Base-by-base conservation (phyloP, 1,139 yeast species). In the Pichia sp. region DNA sequence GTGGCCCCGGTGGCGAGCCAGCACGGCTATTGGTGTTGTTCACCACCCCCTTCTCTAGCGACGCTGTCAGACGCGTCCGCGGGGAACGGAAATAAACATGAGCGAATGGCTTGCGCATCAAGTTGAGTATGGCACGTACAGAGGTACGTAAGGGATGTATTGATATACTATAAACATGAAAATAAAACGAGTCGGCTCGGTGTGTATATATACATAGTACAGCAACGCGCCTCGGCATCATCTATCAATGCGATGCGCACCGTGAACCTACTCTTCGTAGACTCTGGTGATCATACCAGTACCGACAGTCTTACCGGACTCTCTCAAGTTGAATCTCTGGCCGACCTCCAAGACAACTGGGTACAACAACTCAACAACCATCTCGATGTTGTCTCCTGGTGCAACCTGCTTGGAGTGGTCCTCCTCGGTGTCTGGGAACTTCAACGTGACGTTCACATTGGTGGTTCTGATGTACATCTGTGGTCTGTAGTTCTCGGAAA, bases 261-360 rank as follows among this genome's bases (percentile, higher is more conserved):
- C 15, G 2, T 13, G 26, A 4, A 46, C 40, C 50, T 59, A 59
- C 47, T 79, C 84, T 75, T 88, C 96, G 66, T 90, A 75, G 74
- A 93, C 87, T 78, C 96, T 87, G 69, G 99, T 93, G 67, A 93
- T 84, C 78, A 93, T 79, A 79, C 99, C 99, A 66, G 99, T 93
- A 75, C 97, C 99, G 65, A 93, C 98, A 62, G 99, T 93, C 79
- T 86, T 89, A 73, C 98, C 98, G 78, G 99, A 98, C 80, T 93
- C 99, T 85, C 99, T 95, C 73, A 93, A 82, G 84, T 93, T 93
- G 87, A 93, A 93, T 77, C 98, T 89, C 80, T 90, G 97, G 75
- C 95, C 95, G 68, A 87, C 85, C 80, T 93, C 99, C 64, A 95
- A 72, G 63, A 98, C 97, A 66, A 95, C 89, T 72, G 96, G 93